Evolutionary conservation across 164 flowering plant genomes (phyloP), one percentile per base, ranked within the genome.

Genomic region (Cinnamomum chago): DNA sequence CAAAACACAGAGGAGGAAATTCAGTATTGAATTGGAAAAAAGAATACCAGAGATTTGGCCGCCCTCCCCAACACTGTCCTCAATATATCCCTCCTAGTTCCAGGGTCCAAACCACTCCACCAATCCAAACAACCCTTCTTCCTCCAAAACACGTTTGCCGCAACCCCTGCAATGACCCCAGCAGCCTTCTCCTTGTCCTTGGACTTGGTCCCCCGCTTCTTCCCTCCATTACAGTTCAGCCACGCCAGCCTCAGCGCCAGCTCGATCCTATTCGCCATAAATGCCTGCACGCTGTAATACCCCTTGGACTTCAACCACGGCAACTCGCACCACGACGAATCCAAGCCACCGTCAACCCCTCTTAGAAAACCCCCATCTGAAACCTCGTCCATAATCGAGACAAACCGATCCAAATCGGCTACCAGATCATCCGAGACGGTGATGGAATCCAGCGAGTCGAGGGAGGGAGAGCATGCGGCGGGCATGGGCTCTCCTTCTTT

Each of bases 51-150:
- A 71, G 78, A 71, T 76, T 86, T 90, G 5, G 97, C 90, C 0
- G 90, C 73, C 80, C 87, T 89, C 20, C 87, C 91, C 75, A 93
- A 70, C 5, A 81, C 77, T 0, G 68, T 35, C 69, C 30, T 65
- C 70, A 88, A 82, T 2, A 90, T 72, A 72, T 84, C 84, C 84
- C 75, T 85, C 84, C 78, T 85, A 47, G 70, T 65, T 24, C 74
- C 78, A 22, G 69, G 78, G 78, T 88, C 94, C 86, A 95, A 82
- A 64, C 82, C 86, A 33, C 20, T 77, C 99, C 99, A 95, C 99
- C 97, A 95, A 77, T 93, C 93, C 68, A 90, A 77, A 73, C 93
- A 89, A 35, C 95, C 97, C 67, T 85, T 95, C 82, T 89, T 90
- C 90, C 97, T 89, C 93, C 93, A 91, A 81, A 77, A 93, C 73